Base-by-base conservation (phyloP, 2,329 filamentous ascomycete genomes). In the Daldinia eschscholtzii region DNA sequence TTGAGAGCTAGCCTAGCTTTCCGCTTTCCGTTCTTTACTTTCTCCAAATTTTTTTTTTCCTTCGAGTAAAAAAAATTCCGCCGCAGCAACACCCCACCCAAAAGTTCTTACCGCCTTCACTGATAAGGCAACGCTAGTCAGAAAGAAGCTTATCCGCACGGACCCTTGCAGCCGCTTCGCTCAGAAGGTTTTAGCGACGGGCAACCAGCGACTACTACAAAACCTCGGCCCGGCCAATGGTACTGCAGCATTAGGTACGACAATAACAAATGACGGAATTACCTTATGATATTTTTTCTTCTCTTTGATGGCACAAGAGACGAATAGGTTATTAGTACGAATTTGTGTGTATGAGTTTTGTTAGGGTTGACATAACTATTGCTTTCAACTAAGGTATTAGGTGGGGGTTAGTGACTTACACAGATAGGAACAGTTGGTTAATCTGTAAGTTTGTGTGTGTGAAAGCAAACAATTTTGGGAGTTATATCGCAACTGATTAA, bases 81-180 rank as follows among this genome's bases (percentile, higher is more conserved):
- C 67, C 70, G 64, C 52, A 70, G 68, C 65, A 71, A 67, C 60
- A 73, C 74, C 74, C 74, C 75, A 76, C 75, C 72, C 63, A 70
- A 64, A 66, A 59, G 33, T 28, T 57, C 63, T 71, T 69, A 74
- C 73, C 67, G 68, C 73, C 64, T 72, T 72, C n/a, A 42, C 13
- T 12, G 63, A 69, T 67, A 69, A 69, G 63, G 42, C 15, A 13
- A 28, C 52, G 39, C 65, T 69, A 69, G 50, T 57, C 10, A 3
- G 18, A 48, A 71, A 61, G 28, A 60, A 39, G 69, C 66, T 71
- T 71, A 71, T 71, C 68, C 5, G 56, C 7, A 61, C 37, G 44
- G 59, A 39, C 56, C 65, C 58, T 63, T 60, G 30, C 55, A 41
- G 39, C 55, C 35, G 39, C 55, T 41, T 41, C 20, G 23, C 26